These are phyloP conservation scores for Didymella glomerata DNA, from an alignment of 2,329 filamentous ascomycete genomes.

Conservation along the genomic window DNA sequence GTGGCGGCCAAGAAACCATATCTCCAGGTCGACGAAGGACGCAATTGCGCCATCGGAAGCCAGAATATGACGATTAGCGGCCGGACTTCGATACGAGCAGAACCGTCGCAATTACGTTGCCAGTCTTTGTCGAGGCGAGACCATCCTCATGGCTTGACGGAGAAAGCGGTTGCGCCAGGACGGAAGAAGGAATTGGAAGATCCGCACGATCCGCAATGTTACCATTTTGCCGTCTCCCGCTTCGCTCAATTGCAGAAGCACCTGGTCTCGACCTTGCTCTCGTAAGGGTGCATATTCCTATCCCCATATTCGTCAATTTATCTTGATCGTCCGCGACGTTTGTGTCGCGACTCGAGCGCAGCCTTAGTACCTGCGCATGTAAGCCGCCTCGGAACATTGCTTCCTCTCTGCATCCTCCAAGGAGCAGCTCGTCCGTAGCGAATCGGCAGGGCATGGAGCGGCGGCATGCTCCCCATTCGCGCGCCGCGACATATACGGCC, in stretches of 20 bases:
- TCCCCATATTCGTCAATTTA: not conserved
- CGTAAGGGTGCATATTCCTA: not conserved
- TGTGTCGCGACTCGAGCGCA: not conserved
- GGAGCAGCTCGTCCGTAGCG: not conserved
- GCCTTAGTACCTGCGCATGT: not conserved
- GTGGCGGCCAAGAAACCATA: no score
- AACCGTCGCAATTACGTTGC: not conserved
- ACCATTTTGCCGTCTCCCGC: not conserved
- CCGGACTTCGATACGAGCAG: not conserved
- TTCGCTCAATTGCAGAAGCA: not conserved
- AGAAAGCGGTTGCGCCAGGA: not conserved
- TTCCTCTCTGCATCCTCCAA: not conserved
- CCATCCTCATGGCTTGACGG: not conserved
- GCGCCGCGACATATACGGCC: constrained; percentile 1
- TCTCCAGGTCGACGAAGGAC: not conserved
- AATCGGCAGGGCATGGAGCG: not conserved
- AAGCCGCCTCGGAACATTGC: not conserved
- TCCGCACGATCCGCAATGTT: not conserved
- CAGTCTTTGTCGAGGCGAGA: not conserved
- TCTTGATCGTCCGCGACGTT: not conserved
- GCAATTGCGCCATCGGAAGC: not conserved
- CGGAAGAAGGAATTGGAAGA: not conserved
- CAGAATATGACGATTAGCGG: not conserved
- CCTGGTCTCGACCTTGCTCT: not conserved
- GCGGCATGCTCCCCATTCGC: not conserved